Base-by-base conservation (phyloP, 2,329 filamentous ascomycete species). In the Aureobasidium lini region DNA sequence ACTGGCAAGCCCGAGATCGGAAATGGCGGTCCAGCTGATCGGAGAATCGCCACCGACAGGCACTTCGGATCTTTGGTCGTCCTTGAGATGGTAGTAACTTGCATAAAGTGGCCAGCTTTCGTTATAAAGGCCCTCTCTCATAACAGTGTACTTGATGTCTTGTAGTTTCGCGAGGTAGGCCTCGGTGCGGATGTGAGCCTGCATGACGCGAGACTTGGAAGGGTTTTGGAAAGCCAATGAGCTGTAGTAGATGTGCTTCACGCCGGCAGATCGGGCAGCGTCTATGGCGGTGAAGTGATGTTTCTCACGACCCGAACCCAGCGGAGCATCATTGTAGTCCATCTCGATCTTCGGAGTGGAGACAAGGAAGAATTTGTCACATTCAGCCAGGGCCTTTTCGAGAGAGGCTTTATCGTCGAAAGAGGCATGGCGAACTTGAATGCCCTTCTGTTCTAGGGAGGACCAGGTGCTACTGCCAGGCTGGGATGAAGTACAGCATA, bases 61-160 rank as follows among this genome's bases (percentile, higher is more conserved):
- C 1, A 78, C 67, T 40, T 75, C 71, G 0, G 43, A 66, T 52
- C 76, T 64, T 0, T 64, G 64, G 40, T 78, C 76, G 2, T 67
- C 61, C 6, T 63, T 52, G 8, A 69, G 50, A 11, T 71, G 71
- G 49, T 73, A 78, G 57, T 78, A 75, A 0, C 77, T 76, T 18
- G 78, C 70, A 61, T 78, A 78, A 18, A 79, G 63, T 6, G 76
- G 76, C 77, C 77, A 79, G 57, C 69, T 73, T 65, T 78, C 76
- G 47, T 74, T 76, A 59, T 78, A 77, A 59, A 78, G 56, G 0
- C 77, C 76, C 60, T 78, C 74, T 0, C 76, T 66, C 0, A 79
- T 66, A 5, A 77, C 65, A 0, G 75, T 77, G 5, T 68, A 71
- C 9, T 62, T 43, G 18, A 69, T 44, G 4, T 67, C 64, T 1